Conservation (phyloP, 768 basidiomycete species). For the Pisolithus tinctorius region DNA sequence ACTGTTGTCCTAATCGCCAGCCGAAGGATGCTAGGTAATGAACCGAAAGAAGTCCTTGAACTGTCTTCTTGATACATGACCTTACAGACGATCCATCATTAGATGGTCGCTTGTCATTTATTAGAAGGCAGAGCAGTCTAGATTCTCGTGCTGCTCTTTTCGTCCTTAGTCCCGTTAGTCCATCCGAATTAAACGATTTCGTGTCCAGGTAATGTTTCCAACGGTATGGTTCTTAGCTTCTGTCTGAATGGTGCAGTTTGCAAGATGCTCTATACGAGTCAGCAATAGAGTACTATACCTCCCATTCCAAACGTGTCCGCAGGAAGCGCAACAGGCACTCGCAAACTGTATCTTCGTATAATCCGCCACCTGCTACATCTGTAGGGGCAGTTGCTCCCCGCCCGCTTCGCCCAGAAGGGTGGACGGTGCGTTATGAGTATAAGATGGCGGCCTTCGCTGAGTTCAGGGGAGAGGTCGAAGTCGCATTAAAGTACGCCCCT, state of each 20-base stretch:
- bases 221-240: background rate
- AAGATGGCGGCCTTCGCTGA: slow-evolving; percentile 97
- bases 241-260: slow-evolving; percentile 41
- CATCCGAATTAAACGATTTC: slow-evolving; percentile 84
- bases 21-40: slow-evolving; percentile 75
- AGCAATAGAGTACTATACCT: slow-evolving; percentile 87
- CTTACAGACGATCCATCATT: slow-evolving; percentile 72
- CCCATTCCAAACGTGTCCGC: slow-evolving; percentile 87
- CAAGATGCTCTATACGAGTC: slow-evolving; percentile 86
- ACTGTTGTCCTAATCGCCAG: slow-evolving; percentile 93
- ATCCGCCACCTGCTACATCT: slow-evolving; percentile 39
- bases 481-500: slow-evolving; percentile 74
- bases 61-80: background rate
- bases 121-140: slow-evolving; percentile 81
- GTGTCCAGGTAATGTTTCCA: slow-evolving; percentile 54
- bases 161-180: slow-evolving; percentile 87
- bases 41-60: background rate
- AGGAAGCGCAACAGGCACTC: slow-evolving; percentile 84
- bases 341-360: slow-evolving; percentile 45
- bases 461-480: slow-evolving; percentile 87
- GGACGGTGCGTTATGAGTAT: slow-evolving; percentile 96
- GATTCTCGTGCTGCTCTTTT: slow-evolving; percentile 91
- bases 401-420: slow-evolving; percentile 77
- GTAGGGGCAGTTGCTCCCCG: slow-evolving; percentile 36
- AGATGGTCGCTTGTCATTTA: slow-evolving; percentile 78